Conservation (phyloP, 2,329 filamentous ascomycete genomes). For the Fusarium phyllophilum region DNA sequence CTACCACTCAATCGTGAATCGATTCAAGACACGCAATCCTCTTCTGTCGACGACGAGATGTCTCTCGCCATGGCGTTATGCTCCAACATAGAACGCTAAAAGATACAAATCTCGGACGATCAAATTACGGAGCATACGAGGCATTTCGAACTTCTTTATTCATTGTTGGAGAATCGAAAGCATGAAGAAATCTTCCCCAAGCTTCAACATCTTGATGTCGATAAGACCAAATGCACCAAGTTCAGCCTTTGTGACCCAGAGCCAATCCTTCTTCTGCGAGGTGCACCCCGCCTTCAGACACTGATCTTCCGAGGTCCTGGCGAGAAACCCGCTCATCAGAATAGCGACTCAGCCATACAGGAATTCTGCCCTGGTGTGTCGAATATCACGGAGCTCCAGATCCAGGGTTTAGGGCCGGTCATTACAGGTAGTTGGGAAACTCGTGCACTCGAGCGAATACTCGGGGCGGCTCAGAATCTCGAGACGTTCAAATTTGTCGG, state of each 20-base stretch:
- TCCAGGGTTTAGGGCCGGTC: not conserved
- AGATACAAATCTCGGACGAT: not conserved
- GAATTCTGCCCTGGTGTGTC: not conserved
- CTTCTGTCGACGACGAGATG: rapidly evolving
- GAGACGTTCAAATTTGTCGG: not conserved
- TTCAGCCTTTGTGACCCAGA: not conserved
- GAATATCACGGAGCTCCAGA: not conserved
- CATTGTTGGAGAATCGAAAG: rapidly evolving
- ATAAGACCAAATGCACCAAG: not conserved
- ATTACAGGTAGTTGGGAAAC: not conserved
- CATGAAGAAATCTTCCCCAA: not conserved
- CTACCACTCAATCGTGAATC: rapidly evolving
- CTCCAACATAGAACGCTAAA: not conserved
- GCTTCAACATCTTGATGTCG: not conserved
- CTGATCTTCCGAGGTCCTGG: not conserved
- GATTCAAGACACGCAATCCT: rapidly evolving
- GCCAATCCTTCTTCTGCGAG: not conserved
- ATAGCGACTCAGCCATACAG: rapidly evolving
- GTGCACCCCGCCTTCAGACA: not conserved
- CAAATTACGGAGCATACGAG: rapidly evolving
- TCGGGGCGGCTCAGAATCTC: not conserved
- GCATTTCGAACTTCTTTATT: not conserved
- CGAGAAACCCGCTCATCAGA: rapidly evolving
- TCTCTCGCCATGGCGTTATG: not conserved
- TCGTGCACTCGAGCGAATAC: not conserved